Conservation (phyloP, 1,284 basidiomycete species). For the Exsudoporus floridanus region DNA sequence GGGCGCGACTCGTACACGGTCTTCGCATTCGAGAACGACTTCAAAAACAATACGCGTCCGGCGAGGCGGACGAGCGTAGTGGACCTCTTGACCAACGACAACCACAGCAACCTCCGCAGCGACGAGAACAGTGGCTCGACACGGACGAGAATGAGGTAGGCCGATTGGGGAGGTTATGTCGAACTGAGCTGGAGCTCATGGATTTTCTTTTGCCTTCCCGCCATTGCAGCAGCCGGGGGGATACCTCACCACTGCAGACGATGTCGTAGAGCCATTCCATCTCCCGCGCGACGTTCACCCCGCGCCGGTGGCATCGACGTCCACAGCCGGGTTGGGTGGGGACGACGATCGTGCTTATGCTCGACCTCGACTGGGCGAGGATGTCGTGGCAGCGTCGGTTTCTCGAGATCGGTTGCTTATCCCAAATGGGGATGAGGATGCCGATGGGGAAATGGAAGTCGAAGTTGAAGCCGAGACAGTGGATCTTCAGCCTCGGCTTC, state of each 20-base stretch:
- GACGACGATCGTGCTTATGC: slow-evolving; percentile 1
- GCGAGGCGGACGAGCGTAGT: slow-evolving; percentile 22
- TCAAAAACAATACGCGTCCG: slow-evolving; percentile 73
- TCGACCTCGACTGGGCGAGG: not conserved
- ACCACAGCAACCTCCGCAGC: slow-evolving; percentile 9
- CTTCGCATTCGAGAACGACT: slow-evolving; percentile 82
- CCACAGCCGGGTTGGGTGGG: not conserved
- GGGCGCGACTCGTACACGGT: slow-evolving; percentile 87
- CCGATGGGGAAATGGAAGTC: slow-evolving; percentile 22
- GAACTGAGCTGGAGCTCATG: not conserved
- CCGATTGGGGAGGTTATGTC: not conserved
- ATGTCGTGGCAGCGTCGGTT: not conserved
- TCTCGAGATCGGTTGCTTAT: slow-evolving; percentile 7
- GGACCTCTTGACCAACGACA: slow-evolving; percentile 8
- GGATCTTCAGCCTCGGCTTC: slow-evolving; percentile 22
- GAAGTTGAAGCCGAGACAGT: slow-evolving; percentile 35
- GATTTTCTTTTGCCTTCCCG: not conserved
- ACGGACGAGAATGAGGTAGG: slow-evolving; percentile 26
- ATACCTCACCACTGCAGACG: slow-evolving; percentile 68
- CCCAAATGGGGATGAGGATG: slow-evolving; percentile 26
- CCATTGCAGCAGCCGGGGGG: slow-evolving; percentile 46
- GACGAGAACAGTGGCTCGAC: slow-evolving; percentile 22
- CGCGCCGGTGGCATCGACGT: slow-evolving; percentile 19
- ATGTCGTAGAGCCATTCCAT: slow-evolving; percentile 67
- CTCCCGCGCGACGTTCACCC: slow-evolving; percentile 58